phyloP scores from a whole-genome alignment of 2,329 filamentous ascomycete species.

The Zalaria sp. region DNA sequence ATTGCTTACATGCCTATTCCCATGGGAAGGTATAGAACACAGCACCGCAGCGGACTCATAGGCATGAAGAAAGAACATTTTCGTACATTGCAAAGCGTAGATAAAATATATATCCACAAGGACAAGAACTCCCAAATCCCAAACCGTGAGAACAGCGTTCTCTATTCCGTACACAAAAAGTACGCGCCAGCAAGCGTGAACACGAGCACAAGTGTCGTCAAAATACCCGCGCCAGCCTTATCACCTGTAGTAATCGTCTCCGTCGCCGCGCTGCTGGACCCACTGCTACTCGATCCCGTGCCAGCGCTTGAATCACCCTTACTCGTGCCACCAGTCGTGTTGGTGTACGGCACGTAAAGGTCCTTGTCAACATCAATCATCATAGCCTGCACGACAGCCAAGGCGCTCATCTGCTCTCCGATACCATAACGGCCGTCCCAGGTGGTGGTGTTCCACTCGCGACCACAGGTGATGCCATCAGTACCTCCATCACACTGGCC shows the following conservation, averaged over 20 bases:
- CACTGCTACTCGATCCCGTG: constrained; percentile 16
- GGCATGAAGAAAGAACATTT: too few relatives aligned
- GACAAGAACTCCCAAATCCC: too few relatives aligned
- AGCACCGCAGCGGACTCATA: too few relatives aligned
- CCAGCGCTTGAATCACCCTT: constrained; percentile 30
- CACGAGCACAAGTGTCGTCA: constrained; percentile 45
- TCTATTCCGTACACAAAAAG: too few relatives aligned
- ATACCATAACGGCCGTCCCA: constrained; percentile 34
- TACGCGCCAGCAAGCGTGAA: constrained; percentile 35
- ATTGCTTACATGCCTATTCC: too few relatives aligned
- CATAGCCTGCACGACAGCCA: constrained; percentile 32
- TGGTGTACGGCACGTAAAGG: constrained; percentile 25
- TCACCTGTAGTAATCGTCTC: constrained; percentile 41
- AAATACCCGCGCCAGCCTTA: constrained; percentile 50
- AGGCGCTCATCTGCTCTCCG: constrained; percentile 40
- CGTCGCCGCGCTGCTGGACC: background rate
- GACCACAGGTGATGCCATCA: constrained; percentile 27
- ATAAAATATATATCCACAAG: too few relatives aligned
- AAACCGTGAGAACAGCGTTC: too few relatives aligned
- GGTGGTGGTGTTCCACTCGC: constrained; percentile 23
- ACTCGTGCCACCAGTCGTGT: constrained; percentile 35
- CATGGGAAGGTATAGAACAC: too few relatives aligned
- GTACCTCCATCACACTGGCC: constrained; percentile 34
- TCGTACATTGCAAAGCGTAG: too few relatives aligned
- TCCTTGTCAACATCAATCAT: constrained; percentile 21